Percentiles rank a stretch among this genome's conserved stretches.
phyloP scores from a whole-genome alignment of 1,139 yeast genomes.

The Scheffersomyces titani region DNA sequence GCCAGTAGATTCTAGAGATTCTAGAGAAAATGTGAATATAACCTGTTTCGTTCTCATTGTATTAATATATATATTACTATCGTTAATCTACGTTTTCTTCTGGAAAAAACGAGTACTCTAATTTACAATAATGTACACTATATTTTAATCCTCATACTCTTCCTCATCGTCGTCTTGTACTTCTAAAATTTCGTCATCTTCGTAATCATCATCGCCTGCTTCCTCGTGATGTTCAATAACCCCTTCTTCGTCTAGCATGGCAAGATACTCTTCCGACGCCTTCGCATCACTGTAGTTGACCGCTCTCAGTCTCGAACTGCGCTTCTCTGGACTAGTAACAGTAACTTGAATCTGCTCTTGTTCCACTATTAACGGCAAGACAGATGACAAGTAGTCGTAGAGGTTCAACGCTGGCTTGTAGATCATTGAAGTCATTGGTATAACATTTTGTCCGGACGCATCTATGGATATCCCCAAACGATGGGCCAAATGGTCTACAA shows the following conservation, averaged over 20 bases:
- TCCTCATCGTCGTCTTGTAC: constrained; percentile 14
- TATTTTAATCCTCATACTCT: constrained; percentile 11
- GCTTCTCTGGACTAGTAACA: constrained; percentile 7
- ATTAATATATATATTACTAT: constrained; percentile 5
- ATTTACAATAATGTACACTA: constrained; percentile 3
- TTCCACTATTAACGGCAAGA: constrained; percentile 22
- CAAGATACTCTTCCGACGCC: constrained; percentile 6
- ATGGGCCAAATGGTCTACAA: constrained; percentile 26
- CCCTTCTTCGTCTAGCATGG: constrained; percentile 13
- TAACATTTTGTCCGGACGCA: constrained; percentile 2
- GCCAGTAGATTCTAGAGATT: constrained; percentile 19
- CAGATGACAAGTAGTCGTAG: constrained; percentile 24
- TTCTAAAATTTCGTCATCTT: constrained; percentile 19
- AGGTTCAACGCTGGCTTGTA: constrained; percentile 29
- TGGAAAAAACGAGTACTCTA: neutral
- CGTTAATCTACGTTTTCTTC: neutral
- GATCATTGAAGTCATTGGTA: constrained; percentile 24
- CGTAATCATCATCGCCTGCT: constrained; percentile 16
- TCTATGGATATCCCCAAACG: constrained; percentile 20
- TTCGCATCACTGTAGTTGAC: constrained; percentile 13
- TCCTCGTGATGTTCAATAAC: constrained; percentile 5
- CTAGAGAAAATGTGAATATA: constrained; percentile 12
- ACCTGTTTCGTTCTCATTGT: constrained; percentile 4
- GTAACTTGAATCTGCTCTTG: constrained; percentile 14
- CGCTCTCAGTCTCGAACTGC: constrained; percentile 16